Evolutionary conservation across 805 yeast genomes (phyloP).

Genomic region (baker's yeast (Saccharomyces cerevisiae)): DNA sequence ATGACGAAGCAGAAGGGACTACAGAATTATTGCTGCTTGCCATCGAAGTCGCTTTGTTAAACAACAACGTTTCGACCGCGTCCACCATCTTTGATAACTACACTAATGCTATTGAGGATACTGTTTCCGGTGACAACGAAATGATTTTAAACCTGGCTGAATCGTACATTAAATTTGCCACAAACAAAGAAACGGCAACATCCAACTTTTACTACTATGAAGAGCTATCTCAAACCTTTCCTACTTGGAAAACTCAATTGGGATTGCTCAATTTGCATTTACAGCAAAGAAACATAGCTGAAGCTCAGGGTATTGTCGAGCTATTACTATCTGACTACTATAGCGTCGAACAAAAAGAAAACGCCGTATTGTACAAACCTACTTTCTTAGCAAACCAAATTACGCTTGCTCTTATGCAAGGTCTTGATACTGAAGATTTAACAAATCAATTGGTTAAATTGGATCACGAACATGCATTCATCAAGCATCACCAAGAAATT

Average conservation of each 20-base stretch:
- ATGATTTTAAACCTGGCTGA: slow-evolving; percentile 72
- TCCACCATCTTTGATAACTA: slow-evolving; percentile 40
- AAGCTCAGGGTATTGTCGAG: slow-evolving; percentile 60
- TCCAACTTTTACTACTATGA: slow-evolving; percentile 62
- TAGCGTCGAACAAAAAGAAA: slow-evolving; percentile 25
- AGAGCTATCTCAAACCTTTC: slow-evolving; percentile 56
- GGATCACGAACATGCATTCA: slow-evolving; percentile 49
- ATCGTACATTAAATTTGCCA: slow-evolving; percentile 50
- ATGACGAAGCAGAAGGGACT: slow-evolving; percentile 32
- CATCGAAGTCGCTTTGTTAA: slow-evolving; percentile 34
- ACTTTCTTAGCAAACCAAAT: slow-evolving; percentile 59
- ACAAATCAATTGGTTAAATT: slow-evolving; percentile 38
- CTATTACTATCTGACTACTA: slow-evolving; percentile 39
- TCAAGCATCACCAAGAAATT: slow-evolving; percentile 54
- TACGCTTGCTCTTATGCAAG: slow-evolving; percentile 50
- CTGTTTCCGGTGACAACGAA: slow-evolving; percentile 47
- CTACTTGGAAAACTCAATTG: slow-evolving; percentile 42
- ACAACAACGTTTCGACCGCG: slow-evolving; percentile 37
- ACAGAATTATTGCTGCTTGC: slow-evolving; percentile 37
- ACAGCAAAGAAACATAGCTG: slow-evolving; percentile 73
- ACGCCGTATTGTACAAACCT: slow-evolving; percentile 29
- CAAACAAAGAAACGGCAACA: slow-evolving; percentile 33
- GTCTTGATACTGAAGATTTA: slow-evolving; percentile 39
- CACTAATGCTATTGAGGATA: slow-evolving; percentile 39
- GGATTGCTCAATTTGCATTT: slow-evolving; percentile 69